Base-by-base conservation (phyloP, 2,329 filamentous ascomycete species). In the Diaporthe citri region DNA sequence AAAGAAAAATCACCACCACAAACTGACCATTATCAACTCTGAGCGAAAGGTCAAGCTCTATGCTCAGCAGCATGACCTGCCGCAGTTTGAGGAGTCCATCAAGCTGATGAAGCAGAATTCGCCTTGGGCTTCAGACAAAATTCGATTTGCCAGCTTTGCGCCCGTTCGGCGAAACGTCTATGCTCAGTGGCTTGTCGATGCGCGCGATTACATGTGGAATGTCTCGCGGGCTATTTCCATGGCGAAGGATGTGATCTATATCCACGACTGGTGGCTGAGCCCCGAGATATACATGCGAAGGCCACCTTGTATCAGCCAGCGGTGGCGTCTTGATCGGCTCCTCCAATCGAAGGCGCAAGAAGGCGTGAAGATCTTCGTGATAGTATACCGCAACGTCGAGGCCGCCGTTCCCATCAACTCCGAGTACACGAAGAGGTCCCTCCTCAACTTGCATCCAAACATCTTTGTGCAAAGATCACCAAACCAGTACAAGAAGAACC, bases 131-230 rank as follows among this genome's bases (percentile, higher is more conserved):
- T 74, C 90, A 93, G 78, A 89, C 89, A 72, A 97, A 98, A 76
- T 76, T 80, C 91, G 97, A 25, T 98, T 98, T 82, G 93, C 93
- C 79, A 98, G 96, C 83, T 99, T 97, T 84, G 96, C 97, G 0
- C 97, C 97, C 0, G 93, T 98, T 2, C 91, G 97, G 75, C 92
- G 91, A 62, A 93, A 93, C 57, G 95, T 97, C 39, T 97, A 96
- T 85, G 95, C 96, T 2, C 95, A 98, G 81, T 98, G 96, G 96
- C 90, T 99, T 12, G 96, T 99, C 0, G 97, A 99, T 84, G 97
- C 95, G 22, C 92, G 97, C 78, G 97, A 99, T 82, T 97, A 98
- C 87, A 98, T 98, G 96, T 99, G 97, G 97, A 97, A 98, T 82
- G 95, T 98, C 10, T 98, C 96, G 15, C 91, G 96, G 77, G 97